Base-by-base conservation (phyloP, 257 asterid genomes). In the Nicotiana otophora region DNA sequence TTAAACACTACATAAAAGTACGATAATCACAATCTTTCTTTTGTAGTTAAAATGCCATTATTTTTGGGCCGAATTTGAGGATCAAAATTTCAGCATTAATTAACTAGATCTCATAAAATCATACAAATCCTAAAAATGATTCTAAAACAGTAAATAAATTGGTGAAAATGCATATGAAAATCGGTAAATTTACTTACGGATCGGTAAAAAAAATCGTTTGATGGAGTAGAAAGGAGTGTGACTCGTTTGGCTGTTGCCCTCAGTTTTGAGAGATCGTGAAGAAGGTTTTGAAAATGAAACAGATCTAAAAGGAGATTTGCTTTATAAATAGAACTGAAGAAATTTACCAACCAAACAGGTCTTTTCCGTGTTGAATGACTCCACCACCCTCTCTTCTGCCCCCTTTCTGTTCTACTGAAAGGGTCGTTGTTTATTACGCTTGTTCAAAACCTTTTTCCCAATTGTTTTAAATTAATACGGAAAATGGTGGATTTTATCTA, bases 281-380 rank as follows among this genome's bases (percentile, higher is more conserved):
- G 74, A 23, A 66, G 48, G 51, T 9, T 9, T 42, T 66, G 48
- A 34, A 20, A 70, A 42, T 70, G 78, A 20, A 70, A 55, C 58
- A 70, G 78, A 70, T 70, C 78, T 70, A 42, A 5, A n/a, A 39
- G 78, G 78, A 34, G 76, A 67, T 67, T 33, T 33, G 53, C 0
- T 42, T 42, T 42, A 42, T 42, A 42, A 42, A 42, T 42, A 42
- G 12, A 42, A 42, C 51, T 42, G 76, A 69, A 69, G 33, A 39
- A 69, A 39, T 36, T 39, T n/a, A 28, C 58, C 46, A n/a, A 42
- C 51, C 58, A 70, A 70, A 70, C 78, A n/a, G 34, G 58, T 70
- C 34, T 70, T 42, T 8, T 70, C 57, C 78, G 78, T 17, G 78
- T n/a, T 70, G 78, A 70, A 70, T 46, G 33, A 39, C 78, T 70